These are phyloP conservation scores for Acanthochlamys bracteata DNA, from an alignment of 106 monocot species.

Conservation along the genomic window DNA sequence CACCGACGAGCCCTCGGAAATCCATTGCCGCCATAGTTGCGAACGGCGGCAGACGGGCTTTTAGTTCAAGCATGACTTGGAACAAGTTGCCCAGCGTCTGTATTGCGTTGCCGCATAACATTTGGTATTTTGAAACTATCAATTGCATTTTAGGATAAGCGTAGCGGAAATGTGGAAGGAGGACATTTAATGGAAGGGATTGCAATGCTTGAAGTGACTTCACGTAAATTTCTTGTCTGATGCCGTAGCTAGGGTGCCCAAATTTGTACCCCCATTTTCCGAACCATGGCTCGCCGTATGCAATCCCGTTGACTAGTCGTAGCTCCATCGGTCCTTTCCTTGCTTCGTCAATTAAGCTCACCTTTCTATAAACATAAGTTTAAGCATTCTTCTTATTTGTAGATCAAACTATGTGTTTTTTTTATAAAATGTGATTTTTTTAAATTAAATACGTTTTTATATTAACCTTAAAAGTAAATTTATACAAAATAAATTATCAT, in stretches of 20 bases:
- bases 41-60: slow-evolving; percentile 34
- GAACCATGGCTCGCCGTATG: slow-evolving; percentile 84
- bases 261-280: slow-evolving; percentile 67
- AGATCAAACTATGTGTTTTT: too few species aligned
- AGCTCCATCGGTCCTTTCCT: slow-evolving; percentile 68
- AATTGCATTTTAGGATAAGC: slow-evolving; percentile 22
- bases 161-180: slow-evolving; percentile 36
- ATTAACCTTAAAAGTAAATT: too few species aligned
- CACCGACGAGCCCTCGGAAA: slow-evolving; percentile 40
- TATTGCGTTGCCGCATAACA: slow-evolving; percentile 25
- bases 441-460: too few species aligned
- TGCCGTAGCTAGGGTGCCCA: slow-evolving; percentile 54
- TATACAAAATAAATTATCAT: too few species aligned
- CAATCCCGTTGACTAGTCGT: slow-evolving; percentile 61
- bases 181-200: slow-evolving; percentile 50
- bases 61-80: slow-evolving; percentile 64
- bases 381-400: too few species aligned
- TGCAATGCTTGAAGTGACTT: slow-evolving; percentile 47
- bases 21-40: slow-evolving; percentile 32
- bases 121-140: slow-evolving; percentile 59
- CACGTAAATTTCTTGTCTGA: slow-evolving; percentile 45
- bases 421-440: too few species aligned
- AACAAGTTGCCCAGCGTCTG: slow-evolving; percentile 54
- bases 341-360: slow-evolving; percentile 65
- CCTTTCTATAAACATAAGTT: slow-evolving; percentile 30